Evolutionary conservation across 306 rosid species (phyloP).

Genomic region (Cicer cuneatum): DNA sequence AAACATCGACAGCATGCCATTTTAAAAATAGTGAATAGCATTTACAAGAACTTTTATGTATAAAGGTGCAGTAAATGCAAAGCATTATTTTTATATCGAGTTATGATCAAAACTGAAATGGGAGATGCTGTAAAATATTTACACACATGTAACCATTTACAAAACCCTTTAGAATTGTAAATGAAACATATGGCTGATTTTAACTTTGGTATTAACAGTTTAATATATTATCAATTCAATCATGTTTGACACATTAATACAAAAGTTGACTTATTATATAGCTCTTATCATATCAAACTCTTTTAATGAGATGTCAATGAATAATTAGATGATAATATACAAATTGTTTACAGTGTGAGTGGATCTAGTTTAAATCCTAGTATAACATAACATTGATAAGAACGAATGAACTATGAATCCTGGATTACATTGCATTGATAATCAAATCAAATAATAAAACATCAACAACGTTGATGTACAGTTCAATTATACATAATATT

Average conservation of each 20-base stretch:
- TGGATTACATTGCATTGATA: conserved; percentile 23
- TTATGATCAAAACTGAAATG: conserved; percentile 5
- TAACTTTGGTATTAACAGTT: not conserved
- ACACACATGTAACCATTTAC: not conserved
- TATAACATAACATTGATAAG: conserved; percentile 26
- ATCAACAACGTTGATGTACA: conserved; percentile 1
- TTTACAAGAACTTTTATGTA: not conserved
- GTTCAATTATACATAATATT: conserved; percentile 30
- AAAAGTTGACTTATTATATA: conserved; percentile 10
- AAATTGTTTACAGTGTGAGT: not conserved
- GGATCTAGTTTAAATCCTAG: conserved; percentile 29
- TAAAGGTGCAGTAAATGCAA: conserved; percentile 6
- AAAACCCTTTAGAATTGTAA: not conserved
- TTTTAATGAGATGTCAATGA: not conserved
- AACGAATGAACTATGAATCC: conserved; percentile 10
- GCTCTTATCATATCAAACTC: not conserved
- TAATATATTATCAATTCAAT: conserved; percentile 2
- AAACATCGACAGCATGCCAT: conserved; percentile 3
- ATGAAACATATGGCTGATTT: conserved; percentile 14
- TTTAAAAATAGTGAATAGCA: not conserved
- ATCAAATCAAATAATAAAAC: conserved; percentile 24
- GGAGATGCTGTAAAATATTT: conserved; percentile 12
- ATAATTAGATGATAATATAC: conserved; percentile 7
- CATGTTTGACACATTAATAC: not conserved
- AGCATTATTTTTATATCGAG: not conserved